Evolutionary conservation across 345 rosid species (phyloP), one percentile per base, ranked within the genome.

Genomic region (Syzygium aromaticum): DNA sequence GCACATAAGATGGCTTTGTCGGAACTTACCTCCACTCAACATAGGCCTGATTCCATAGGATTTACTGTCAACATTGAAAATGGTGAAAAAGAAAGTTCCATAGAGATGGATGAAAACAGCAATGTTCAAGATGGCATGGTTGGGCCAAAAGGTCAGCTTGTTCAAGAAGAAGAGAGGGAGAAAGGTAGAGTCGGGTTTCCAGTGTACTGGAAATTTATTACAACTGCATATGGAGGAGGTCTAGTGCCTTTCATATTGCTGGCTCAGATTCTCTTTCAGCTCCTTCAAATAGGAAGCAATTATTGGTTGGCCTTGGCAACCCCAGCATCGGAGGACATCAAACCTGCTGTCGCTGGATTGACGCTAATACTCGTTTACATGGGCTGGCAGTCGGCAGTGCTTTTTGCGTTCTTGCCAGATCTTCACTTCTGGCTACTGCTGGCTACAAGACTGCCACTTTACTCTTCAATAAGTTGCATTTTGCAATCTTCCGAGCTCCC

Each of bases 91-190:
- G 86, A 57, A 46, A 85, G 13, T 52, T 67, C 64, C 56, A 40
- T 56, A 30, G 86, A 52, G 67, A 89, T 87, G 63, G 89, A 90
- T 27, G 93, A 85, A 86, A 86, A 84, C 25, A 84, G 85, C 86
- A 84, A 86, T 64, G 77, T 53, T 30, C 89, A 88, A 85, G 89
- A 86, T 87, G 92, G 87, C 57, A 86, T 90, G 89, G 89, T 85
- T 19, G 94, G 90, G 46, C 93, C 88, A 23, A 92, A 91, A 88
- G 94, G 93, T 80, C 98, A 96, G 90, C 93, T 96, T 87, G 92
- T 96, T 86, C 95, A 95, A 91, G 98, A 95, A 89, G 99, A 96
- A 77, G 98, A 96, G 88, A 93, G 98, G 83, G 98, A 95, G 90
- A 96, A 94, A 91, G 99, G 99, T 6, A 91, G 88, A 77, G 98